phyloP scores from a whole-genome alignment of 371 early-diverging fungal species.

The Neoconidiobolus thromboides region DNA sequence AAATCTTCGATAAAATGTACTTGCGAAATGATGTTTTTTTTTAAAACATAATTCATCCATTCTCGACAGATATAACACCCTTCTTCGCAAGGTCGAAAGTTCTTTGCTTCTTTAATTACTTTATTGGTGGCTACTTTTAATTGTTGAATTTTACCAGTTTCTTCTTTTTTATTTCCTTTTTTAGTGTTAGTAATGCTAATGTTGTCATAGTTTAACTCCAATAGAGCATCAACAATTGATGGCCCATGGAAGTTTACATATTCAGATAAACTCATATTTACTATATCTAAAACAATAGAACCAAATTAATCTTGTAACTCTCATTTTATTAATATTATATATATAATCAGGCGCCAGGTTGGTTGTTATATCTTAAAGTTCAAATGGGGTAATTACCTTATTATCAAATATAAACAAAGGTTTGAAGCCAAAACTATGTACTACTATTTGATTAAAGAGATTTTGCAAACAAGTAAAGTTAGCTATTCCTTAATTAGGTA shows the following conservation, averaged over 20 bases:
- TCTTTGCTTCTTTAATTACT: conserved; percentile 47
- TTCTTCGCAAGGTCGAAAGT: conserved; percentile 56
- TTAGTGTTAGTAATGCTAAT: neutral
- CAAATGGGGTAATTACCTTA: no score
- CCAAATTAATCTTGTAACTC: no score
- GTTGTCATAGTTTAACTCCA: neutral
- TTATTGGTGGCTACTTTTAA: conserved; percentile 20
- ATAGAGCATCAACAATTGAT: conserved; percentile 1
- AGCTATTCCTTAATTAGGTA: no score
- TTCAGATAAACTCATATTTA: conserved; percentile 3
- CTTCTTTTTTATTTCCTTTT: conserved; percentile 1
- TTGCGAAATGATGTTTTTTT: conserved; percentile 35
- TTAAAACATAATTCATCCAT: conserved; percentile 63
- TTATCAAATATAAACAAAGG: no score
- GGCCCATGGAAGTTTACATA: conserved; percentile 1
- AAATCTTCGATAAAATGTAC: neutral
- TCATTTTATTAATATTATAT: no score
- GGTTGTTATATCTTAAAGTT: no score
- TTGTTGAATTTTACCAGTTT: neutral
- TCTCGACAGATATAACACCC: conserved; percentile 65
- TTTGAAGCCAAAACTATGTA: no score
- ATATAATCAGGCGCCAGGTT: no score
- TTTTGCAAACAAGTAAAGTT: no score
- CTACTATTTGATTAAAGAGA: no score
- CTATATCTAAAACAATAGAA: no score